Evolutionary conservation across 2,329 filamentous ascomycete species (phyloP), one percentile per base, ranked within the genome.

Genomic region (Colletotrichum ledebouriae): DNA sequence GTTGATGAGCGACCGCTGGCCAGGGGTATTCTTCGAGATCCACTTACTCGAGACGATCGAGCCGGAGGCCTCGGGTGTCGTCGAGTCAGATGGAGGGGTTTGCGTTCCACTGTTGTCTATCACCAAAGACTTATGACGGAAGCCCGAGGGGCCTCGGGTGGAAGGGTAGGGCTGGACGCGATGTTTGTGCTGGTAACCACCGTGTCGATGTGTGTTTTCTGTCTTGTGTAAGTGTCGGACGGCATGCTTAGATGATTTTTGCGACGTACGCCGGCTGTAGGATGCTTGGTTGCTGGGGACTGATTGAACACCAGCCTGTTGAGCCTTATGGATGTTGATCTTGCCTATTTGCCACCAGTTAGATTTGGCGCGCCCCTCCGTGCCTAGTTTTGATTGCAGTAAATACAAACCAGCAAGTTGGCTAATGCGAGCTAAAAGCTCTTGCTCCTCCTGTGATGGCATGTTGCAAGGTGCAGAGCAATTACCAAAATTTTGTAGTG

Each of bases 1-100:
- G 76, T 95, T 97, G 79, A 97, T 96, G 46, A 97, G 82, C 77
- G 97, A 93, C 76, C 92, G 87, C 76, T 94, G 92, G 57, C 91
- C 90, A 76, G 92, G 92, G 57, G 85, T 90, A 7, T 53, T 69
- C 76, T 90, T 92, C 6, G 89, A 87, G 47, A 96, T 87, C 89
- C 91, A 95, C 3, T 87, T 78, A 25, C 73, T 73, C 25, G 79
- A 78, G 29, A 79, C 78, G 9, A 78, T 76, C 10, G 78, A 64
- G 9, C 78, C 75, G 46, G 75, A 74, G 15, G 65, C 67, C 34
- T 74, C 73, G 34, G 66, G 55, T 2, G 55, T 65, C 15, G 73
- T 71, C 59, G 67, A 71, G 10, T 71, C 72, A 62, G 71, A 74
- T 69, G 70, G 74, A 61, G 72, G 66, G 25, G 71, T 74, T 70